phyloP scores from a whole-genome alignment of 495 filamentous ascomycete species.

The Lophiotrema nucula region DNA sequence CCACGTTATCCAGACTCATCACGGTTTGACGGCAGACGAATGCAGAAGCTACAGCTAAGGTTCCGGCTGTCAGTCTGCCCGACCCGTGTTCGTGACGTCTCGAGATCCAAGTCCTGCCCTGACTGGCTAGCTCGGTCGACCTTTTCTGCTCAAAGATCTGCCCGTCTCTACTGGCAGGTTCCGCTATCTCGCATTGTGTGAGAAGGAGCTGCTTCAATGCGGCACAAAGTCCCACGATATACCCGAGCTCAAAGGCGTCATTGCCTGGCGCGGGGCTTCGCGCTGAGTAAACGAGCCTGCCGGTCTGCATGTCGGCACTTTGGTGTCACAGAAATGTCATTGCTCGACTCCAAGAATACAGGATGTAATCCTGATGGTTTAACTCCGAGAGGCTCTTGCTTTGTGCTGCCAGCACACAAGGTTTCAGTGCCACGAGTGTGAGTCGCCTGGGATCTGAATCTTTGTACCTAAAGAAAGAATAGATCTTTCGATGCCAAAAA shows the following conservation, averaged over 20 bases:
- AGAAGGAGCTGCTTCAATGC: neutral
- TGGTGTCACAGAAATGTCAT: neutral
- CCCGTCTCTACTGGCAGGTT: too few species aligned
- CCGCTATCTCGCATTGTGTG: neutral
- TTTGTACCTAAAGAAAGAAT: slow-evolving; percentile 1
- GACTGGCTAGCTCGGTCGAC: neutral
- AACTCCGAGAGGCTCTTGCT: neutral
- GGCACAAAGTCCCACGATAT: too few species aligned
- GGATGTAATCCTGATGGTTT: neutral
- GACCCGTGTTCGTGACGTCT: slow-evolving; percentile 9
- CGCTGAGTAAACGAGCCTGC: neutral
- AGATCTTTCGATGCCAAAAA: neutral
- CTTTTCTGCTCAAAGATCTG: neutral
- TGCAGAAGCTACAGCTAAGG: too few species aligned
- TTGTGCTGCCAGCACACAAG: neutral
- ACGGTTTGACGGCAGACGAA: neutral
- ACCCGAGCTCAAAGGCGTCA: too few species aligned
- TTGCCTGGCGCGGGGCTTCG: too few species aligned
- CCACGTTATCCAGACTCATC: neutral
- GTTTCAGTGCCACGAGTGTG: neutral
- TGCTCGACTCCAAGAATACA: neutral
- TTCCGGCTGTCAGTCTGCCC: slow-evolving; percentile 2
- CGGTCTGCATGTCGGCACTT: neutral
- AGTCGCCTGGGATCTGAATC: neutral
- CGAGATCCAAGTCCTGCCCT: neutral